A percentile compares a stretch with the other conserved stretches of the same genome.
phyloP scores from a whole-genome alignment of 1,284 basidiomycete species.

The Tilletiaria anomala region DNA sequence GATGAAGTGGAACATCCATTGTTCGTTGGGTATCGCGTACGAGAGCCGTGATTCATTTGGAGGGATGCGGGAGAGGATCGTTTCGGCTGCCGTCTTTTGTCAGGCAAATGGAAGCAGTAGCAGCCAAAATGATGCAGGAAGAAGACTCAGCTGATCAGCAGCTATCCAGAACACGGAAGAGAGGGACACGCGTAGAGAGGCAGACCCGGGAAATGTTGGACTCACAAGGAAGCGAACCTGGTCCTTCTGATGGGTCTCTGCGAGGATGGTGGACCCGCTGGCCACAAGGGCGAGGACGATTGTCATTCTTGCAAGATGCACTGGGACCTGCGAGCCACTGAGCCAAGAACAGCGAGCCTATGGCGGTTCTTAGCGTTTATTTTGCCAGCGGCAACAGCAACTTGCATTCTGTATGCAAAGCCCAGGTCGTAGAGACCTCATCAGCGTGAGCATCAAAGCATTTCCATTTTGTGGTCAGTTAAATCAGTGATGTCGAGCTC shows the following conservation, averaged over 20 bases:
- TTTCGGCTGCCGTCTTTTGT: slow-evolving; percentile 57
- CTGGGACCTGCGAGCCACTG: too few relatives aligned
- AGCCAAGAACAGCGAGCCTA: too few relatives aligned
- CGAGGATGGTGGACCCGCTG: slow-evolving; percentile 14
- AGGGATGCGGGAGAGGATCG: slow-evolving; percentile 85
- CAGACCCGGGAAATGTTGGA: neutral
- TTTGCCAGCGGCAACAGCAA: too few relatives aligned
- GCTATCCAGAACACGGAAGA: neutral
- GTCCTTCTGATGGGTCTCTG: slow-evolving; percentile 21
- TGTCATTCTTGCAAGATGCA: too few relatives aligned
- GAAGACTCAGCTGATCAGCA: neutral
- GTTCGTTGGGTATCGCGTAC: slow-evolving; percentile 45
- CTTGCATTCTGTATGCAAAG: too few relatives aligned
- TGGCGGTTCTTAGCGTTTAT: too few relatives aligned
- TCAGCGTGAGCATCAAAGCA: too few relatives aligned
- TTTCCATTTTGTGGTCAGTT: too few relatives aligned
- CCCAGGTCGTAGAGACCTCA: too few relatives aligned
- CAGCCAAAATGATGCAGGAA: neutral
- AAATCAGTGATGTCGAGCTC: too few relatives aligned
- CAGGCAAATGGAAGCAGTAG: slow-evolving; percentile 1
- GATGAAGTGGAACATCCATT: slow-evolving; percentile 88
- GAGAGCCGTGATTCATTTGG: slow-evolving; percentile 86
- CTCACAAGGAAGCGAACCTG: slow-evolving; percentile 27
- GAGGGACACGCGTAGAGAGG: neutral
- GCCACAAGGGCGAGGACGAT: slow-evolving; percentile 36